These are phyloP conservation scores for Chalciporus chontae DNA, from an alignment of 768 basidiomycete species.

Conservation along the genomic window DNA sequence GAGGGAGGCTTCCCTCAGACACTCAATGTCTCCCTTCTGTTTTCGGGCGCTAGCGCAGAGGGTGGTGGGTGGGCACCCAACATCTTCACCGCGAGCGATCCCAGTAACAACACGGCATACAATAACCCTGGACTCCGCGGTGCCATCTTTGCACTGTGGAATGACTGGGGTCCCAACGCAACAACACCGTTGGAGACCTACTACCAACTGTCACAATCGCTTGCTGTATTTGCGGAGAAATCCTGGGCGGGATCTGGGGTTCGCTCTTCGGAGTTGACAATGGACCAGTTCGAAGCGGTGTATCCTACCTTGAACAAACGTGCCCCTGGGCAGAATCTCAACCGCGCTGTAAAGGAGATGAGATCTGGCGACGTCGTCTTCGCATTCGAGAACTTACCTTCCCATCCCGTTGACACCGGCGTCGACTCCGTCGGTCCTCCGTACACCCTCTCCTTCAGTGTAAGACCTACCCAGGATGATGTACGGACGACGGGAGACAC, in stretches of 20 bases:
- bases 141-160: conserved; percentile 38
- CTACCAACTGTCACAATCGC: conserved; percentile 39
- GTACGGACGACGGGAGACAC: conserved; percentile 11
- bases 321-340: conserved; percentile 43
- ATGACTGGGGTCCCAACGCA: conserved; percentile 46
- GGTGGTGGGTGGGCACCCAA: conserved; percentile 37
- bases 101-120: conserved; percentile 32
- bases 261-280: conserved; percentile 32
- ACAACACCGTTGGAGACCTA: conserved; percentile 43
- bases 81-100: conserved; percentile 29
- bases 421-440: conserved; percentile 42
- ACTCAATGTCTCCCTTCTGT: conserved; percentile 29
- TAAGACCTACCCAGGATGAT: conserved; percentile 29
- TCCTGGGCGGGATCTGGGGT: conserved; percentile 40
- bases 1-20: conserved; percentile 33
- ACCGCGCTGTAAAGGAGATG: conserved; percentile 33
- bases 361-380: conserved; percentile 29
- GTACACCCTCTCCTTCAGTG: conserved; percentile 39
- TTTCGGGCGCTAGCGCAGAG: conserved; percentile 26
- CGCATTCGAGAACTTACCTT: conserved; percentile 17
- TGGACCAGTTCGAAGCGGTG: conserved; percentile 32
- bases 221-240: conserved; percentile 42
- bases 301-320: conserved; percentile 37
- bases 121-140: conserved; percentile 29
- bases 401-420: conserved; percentile 24